Conservation (phyloP, 345 rosid genomes). For the Psidium guajava region DNA sequence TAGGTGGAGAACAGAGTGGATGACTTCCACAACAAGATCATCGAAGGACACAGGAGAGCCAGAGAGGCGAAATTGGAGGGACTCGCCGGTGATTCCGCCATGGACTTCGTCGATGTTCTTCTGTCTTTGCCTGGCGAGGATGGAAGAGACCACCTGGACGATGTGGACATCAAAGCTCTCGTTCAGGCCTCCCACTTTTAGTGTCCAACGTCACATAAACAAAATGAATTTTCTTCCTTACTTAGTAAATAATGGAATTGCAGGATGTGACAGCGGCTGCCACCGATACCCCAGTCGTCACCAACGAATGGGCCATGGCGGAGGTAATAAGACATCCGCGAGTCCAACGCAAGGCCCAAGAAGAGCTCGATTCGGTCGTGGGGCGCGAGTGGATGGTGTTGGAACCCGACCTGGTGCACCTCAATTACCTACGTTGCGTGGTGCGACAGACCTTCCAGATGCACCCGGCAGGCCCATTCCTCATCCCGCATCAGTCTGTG, state of each 20-base stretch:
- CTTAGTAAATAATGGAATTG: too few relatives aligned
- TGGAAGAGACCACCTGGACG: conserved; percentile 61
- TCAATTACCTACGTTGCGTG: conserved; percentile 81
- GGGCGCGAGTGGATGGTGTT: conserved; percentile 53
- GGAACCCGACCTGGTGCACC: conserved; percentile 52
- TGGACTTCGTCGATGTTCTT: conserved; percentile 84
- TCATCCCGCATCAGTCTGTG: too few relatives aligned
- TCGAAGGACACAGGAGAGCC: conserved; percentile 51
- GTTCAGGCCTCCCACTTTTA: conserved; percentile 43
- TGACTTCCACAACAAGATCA: conserved; percentile 59
- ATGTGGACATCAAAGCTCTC: conserved; percentile 75
- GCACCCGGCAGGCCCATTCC: conserved; percentile 49
- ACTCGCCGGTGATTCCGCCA: conserved; percentile 12
- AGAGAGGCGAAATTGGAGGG: neutral
- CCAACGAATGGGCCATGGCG: conserved; percentile 95
- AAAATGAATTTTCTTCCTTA: too few relatives aligned
- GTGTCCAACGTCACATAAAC: too few relatives aligned
- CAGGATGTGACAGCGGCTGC: too few relatives aligned
- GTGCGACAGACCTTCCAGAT: conserved; percentile 84
- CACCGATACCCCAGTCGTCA: conserved; percentile 39
- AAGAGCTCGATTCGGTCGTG: conserved; percentile 58
- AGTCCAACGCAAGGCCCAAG: conserved; percentile 52
- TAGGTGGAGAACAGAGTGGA: conserved; percentile 88
- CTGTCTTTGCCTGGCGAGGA: conserved; percentile 69
- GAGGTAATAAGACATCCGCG: conserved; percentile 76